phyloP scores from a whole-genome alignment of 1,284 basidiomycete species.

The Naganishia albida region DNA sequence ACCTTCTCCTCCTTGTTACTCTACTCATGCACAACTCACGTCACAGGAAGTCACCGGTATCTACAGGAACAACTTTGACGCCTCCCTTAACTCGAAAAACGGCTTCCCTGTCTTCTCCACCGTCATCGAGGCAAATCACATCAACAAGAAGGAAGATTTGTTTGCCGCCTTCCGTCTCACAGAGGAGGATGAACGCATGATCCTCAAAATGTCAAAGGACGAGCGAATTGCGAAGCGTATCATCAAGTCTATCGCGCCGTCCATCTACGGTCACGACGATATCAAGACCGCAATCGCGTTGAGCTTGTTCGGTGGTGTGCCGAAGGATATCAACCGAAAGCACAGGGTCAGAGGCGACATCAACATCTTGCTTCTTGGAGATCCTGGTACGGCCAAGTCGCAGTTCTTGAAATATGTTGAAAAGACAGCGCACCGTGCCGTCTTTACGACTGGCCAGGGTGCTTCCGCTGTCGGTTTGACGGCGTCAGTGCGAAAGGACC shows the following conservation, averaged over 20 bases:
- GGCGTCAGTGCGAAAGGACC: slow-evolving; percentile 95
- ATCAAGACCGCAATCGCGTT: slow-evolving; percentile 97
- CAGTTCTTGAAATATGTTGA: slow-evolving; percentile 99
- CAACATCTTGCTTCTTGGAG: slow-evolving; percentile 91
- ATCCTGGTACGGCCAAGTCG: slow-evolving; percentile 98
- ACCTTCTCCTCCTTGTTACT: slow-evolving; percentile 31
- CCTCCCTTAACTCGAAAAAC: slow-evolving; percentile 95
- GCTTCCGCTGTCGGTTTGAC: slow-evolving; percentile 98
- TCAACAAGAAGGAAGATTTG: slow-evolving; percentile 92
- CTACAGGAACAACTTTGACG: slow-evolving; percentile 99
- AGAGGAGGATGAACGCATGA: slow-evolving; percentile 92
- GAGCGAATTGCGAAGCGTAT: slow-evolving; percentile 95
- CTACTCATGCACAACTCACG: too few relatives aligned
- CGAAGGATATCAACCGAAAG: slow-evolving; percentile 96
- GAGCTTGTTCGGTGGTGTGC: slow-evolving; percentile 87
- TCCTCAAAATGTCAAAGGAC: slow-evolving; percentile 80
- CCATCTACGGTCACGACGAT: slow-evolving; percentile 97
- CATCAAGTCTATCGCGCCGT: slow-evolving; percentile 96
- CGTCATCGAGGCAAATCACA: slow-evolving; percentile 93
- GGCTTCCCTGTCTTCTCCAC: slow-evolving; percentile 99
- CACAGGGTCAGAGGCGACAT: slow-evolving; percentile 96
- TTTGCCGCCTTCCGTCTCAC: slow-evolving; percentile 95
- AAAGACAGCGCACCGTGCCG: slow-evolving; percentile 94
- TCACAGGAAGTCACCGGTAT: slow-evolving; percentile 88
- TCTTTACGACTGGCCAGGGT: slow-evolving; percentile 98